A percentile compares a stretch with the other conserved stretches of the same genome.
Conservation (phyloP, 108 stramenopile species). For the Fragilaria radians region DNA sequence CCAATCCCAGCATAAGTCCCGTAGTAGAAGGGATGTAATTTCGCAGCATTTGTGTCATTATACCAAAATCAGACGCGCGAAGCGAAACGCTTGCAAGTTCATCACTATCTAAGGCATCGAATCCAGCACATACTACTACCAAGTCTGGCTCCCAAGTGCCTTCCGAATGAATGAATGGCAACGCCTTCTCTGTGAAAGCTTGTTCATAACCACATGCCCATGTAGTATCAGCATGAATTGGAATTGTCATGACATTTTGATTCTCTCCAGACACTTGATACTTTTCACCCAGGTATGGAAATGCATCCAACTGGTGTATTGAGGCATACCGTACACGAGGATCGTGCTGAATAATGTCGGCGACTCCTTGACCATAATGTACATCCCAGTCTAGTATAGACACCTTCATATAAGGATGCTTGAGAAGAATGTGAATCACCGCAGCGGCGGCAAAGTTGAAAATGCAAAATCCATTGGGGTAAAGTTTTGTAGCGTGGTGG, state of each 20-base stretch:
- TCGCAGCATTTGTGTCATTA: conserved; percentile 22
- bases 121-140: conserved; percentile 44
- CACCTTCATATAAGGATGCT: conserved; percentile 15
- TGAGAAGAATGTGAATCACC: conserved; percentile 22
- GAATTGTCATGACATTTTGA: conserved; percentile 32
- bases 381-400: conserved; percentile 62
- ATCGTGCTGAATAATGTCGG: conserved; percentile 30
- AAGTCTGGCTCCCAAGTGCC: conserved; percentile 33
- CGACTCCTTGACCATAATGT: conserved; percentile 66
- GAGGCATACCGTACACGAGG: conserved; percentile 29
- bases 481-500: conserved; percentile 41
- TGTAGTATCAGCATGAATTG: conserved; percentile 33
- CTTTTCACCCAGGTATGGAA: conserved; percentile 40
- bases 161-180: conserved; percentile 25
- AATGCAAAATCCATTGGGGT: conserved; percentile 56
- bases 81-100: conserved; percentile 36
- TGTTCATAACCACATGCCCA: conserved; percentile 42
- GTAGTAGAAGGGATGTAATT: neutral
- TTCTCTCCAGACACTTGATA: conserved; percentile 9
- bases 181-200: conserved; percentile 13
- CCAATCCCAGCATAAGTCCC: conserved; percentile 30
- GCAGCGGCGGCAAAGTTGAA: conserved; percentile 57
- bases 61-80: conserved; percentile 23
- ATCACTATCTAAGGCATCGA: conserved; percentile 45
- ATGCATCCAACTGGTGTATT: conserved; percentile 41